Percentiles rank a stretch among this genome's conserved stretches.
These are phyloP conservation scores for Lupinus albus DNA, from an alignment of 306 rosid genomes.

Conservation along the genomic window DNA sequence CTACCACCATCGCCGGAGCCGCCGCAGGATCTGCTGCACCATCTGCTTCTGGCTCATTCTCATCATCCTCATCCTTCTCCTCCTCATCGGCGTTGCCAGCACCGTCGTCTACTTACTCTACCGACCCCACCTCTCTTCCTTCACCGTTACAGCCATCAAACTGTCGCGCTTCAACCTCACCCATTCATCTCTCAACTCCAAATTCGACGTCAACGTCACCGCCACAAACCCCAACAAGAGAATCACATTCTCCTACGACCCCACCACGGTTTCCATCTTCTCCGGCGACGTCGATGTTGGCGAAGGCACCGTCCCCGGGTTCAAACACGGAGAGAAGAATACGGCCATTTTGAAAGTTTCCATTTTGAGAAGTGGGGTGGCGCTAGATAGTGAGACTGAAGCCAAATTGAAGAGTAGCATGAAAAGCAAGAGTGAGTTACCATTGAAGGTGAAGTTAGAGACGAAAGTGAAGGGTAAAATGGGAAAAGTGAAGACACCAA, in stretches of 20 bases:
- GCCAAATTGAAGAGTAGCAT: constrained; percentile 46
- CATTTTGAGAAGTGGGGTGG: constrained; percentile 40
- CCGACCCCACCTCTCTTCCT: constrained; percentile 56
- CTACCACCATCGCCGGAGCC: constrained; percentile 57
- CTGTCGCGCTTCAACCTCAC: constrained; percentile 49
- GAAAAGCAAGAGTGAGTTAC: constrained; percentile 70
- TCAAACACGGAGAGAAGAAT: constrained; percentile 66
- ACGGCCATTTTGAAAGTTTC: constrained; percentile 60
- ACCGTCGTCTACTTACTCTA: constrained; percentile 65
- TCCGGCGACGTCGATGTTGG: constrained; percentile 40
- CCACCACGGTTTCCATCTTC: constrained; percentile 33
- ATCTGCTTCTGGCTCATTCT: constrained; percentile 69
- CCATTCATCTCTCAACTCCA: constrained; percentile 42
- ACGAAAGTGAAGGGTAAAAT: constrained; percentile 73
- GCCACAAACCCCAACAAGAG: constrained; percentile 50
- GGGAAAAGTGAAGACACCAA: constrained; percentile 67
- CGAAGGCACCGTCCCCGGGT: constrained; percentile 44
- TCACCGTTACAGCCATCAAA: constrained; percentile 45
- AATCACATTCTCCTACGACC: constrained; percentile 35
- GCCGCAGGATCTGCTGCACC: constrained; percentile 70
- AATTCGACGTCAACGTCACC: constrained; percentile 43
- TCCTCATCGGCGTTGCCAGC: constrained; percentile 58
- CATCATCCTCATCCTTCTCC: constrained; percentile 54
- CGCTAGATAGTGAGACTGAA: constrained; percentile 43
- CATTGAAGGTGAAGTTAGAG: constrained; percentile 61